Percentiles rank a stretch among this genome's conserved stretches.
These are phyloP conservation scores for Eragrostis nindensis DNA, from an alignment of 176 grass and related monocot species.

Conservation along the genomic window DNA sequence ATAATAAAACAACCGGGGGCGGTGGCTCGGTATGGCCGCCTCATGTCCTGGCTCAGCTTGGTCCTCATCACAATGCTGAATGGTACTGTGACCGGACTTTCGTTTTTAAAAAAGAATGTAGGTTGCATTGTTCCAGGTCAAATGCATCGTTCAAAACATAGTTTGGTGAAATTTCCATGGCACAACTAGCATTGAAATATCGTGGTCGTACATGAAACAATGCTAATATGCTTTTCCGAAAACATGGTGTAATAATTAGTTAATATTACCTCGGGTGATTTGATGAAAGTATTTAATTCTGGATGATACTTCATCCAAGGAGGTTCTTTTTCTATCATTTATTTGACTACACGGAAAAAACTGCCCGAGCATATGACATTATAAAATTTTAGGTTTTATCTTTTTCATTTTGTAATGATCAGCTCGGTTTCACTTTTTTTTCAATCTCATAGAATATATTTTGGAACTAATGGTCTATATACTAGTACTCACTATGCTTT, in stretches of 20 bases:
- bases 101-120: background rate
- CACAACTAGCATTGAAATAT: background rate
- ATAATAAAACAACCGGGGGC: slow-evolving; percentile 51
- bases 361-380: too few species aligned
- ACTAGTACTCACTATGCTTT: background rate
- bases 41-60: slow-evolving; percentile 36
- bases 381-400: background rate
- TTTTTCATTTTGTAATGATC: background rate
- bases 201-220: background rate
- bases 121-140: background rate
- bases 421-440: background rate
- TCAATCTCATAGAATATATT: background rate
- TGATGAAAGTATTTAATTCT: background rate
- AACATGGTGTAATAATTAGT: background rate
- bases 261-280: background rate
- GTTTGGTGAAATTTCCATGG: background rate
- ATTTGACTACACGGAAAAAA: too few species aligned
- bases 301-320: background rate
- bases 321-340: too few species aligned
- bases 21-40: slow-evolving; percentile 52
- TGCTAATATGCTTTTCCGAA: background rate
- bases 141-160: background rate
- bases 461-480: background rate
- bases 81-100: slow-evolving; percentile 27
- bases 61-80: slow-evolving; percentile 34